Evolutionary conservation across 208 protist species (phyloP).

Genomic region (Leishmania major): DNA sequence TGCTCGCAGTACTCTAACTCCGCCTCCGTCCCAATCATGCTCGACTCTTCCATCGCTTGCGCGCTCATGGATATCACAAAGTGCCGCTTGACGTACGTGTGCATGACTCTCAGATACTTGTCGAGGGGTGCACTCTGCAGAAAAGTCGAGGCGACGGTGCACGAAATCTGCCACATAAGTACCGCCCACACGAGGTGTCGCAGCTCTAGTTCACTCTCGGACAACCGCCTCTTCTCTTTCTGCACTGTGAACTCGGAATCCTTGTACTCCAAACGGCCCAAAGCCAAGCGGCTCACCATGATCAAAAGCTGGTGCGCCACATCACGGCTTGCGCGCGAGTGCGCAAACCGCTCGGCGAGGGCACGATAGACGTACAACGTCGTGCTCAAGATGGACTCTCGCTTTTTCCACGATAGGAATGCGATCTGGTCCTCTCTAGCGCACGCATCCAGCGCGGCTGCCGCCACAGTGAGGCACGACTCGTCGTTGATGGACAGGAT

Average conservation of each 20-base stretch:
- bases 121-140: conserved; percentile 30
- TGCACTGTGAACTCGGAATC: neutral
- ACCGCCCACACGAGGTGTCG: neutral
- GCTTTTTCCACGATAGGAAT: neutral
- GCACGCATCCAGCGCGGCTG: conserved; percentile 1
- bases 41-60: neutral
- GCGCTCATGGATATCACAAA: neutral
- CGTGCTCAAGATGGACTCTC: neutral
- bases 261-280: neutral
- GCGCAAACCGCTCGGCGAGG: conserved; percentile 25
- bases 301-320: conserved; percentile 34
- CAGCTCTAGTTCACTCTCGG: neutral
- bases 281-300: conserved; percentile 20
- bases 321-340: conserved; percentile 22
- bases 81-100: conserved; percentile 34
- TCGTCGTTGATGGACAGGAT: neutral
- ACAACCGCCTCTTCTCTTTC: no score
- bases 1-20: conserved; percentile 13
- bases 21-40: neutral
- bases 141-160: conserved; percentile 19
- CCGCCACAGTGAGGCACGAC: neutral
- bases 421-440: conserved; percentile 11
- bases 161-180: conserved; percentile 33
- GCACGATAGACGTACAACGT: conserved; percentile 22
- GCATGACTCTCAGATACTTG: conserved; percentile 41